Evolutionary conservation across 2,329 filamentous ascomycete species (phyloP), one percentile per base, ranked within the genome.

Genomic region (Acrocalymma vagum): DNA sequence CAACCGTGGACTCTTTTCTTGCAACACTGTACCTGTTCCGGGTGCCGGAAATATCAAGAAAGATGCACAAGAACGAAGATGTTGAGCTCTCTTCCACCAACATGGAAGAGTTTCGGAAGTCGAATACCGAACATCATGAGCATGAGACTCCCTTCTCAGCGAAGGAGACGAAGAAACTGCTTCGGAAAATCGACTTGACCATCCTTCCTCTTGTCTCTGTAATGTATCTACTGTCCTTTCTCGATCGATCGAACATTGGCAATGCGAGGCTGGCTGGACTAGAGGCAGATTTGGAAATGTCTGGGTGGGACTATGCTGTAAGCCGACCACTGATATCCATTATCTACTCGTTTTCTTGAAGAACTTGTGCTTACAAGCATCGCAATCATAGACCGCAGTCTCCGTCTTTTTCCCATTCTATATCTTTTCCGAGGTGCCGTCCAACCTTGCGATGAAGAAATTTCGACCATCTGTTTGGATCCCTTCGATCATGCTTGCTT

Each of bases 371-470:
- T 33, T 16, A 26, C 32, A 41, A 24, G 23, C 6, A 17, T 17
- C 15, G n/a, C 4, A 9, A 23, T 10, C 13, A 23, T 34, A 34
- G 31, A 34, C 31, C 20, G 20, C 31, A 13, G 31, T 34, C 6
- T 34, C 31, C 7, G 31, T 34, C 20, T 34, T 34, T 16, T 34
- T 34, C 11, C 20, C 31, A 11, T 34, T 34, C 31, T 34, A 34
- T 10, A 34, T 34, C 20, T 9, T 13, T 15, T 43, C n/a, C 38
- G 71, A 72, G 43, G 67, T 55, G 4, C 80, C 80, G 0, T 82
- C 79, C 53, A 83, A 83, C 48, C 80, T 83, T 45, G 67, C 82
- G 8, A 72, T 83, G 13, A 83, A 82, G 47, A 69, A 74, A 1
- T 81, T 79, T 0, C 80, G 77, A 1, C 79, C 79, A 0, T 38